Percentiles rank a stretch among this genome's conserved stretches.
Evolutionary conservation across 768 basidiomycete species (phyloP).

Genomic region (Amanita thiersii): DNA sequence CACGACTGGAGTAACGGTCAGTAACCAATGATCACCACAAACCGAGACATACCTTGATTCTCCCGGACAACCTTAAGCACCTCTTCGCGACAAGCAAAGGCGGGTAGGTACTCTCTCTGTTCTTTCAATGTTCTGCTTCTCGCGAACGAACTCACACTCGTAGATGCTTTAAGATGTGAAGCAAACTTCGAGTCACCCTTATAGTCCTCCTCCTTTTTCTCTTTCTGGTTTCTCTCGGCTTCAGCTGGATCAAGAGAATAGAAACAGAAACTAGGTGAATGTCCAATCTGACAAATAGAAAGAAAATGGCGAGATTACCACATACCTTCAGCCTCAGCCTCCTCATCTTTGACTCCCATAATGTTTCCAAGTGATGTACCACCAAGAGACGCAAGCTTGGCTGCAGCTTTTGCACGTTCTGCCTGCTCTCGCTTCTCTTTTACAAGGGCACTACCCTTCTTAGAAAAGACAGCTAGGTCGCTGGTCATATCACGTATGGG

Average conservation of each 20-base stretch:
- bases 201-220: slow-evolving; percentile 61
- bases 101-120: slow-evolving; percentile 94
- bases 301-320: slow-evolving; percentile 14
- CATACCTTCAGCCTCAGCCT: slow-evolving; percentile 87
- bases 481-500: slow-evolving; percentile 90
- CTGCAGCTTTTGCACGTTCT: slow-evolving; percentile 92
- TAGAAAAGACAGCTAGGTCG: slow-evolving; percentile 93
- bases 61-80: slow-evolving; percentile 83
- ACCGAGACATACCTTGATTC: slow-evolving; percentile 71
- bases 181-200: slow-evolving; percentile 97
- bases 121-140: slow-evolving; percentile 80
- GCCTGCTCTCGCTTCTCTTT: slow-evolving; percentile 96
- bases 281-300: slow-evolving; percentile 46
- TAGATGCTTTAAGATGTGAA: slow-evolving; percentile 75
- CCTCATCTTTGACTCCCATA: slow-evolving; percentile 94
- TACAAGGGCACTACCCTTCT: slow-evolving; percentile 92
- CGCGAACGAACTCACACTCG: slow-evolving; percentile 78
- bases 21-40: slow-evolving; percentile 5
- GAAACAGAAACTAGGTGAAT: slow-evolving; percentile 63
- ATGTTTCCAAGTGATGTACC: slow-evolving; percentile 96
- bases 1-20: slow-evolving; percentile 46
- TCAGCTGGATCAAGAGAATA: slow-evolving; percentile 40
- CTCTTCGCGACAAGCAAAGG: slow-evolving; percentile 95
- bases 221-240: slow-evolving; percentile 37
- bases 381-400: slow-evolving; percentile 86